Conservation (phyloP, 2,329 filamentous ascomycete genomes). For the Tolypocladium sp. region DNA sequence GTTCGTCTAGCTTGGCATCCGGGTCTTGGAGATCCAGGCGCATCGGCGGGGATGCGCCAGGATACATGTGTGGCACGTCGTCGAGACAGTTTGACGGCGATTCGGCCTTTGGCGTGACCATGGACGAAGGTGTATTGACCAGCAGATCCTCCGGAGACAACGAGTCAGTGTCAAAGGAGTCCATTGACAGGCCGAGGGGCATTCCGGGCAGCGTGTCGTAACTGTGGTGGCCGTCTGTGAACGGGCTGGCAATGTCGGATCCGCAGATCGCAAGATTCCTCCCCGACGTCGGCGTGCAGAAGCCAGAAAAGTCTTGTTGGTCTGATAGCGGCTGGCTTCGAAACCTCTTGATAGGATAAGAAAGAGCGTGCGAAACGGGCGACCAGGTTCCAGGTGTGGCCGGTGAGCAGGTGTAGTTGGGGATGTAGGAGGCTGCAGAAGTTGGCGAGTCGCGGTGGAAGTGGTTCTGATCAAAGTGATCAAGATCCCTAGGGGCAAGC, state of each 20-base stretch:
- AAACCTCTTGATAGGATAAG: background rate
- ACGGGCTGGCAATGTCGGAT: background rate
- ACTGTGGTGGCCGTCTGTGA: background rate
- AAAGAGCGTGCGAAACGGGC: background rate
- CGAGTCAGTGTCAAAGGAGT: constrained; percentile 5
- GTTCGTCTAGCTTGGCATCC: constrained; percentile 36
- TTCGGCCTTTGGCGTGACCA: constrained; percentile 3
- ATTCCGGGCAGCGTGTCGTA: background rate
- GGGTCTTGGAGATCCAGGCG: constrained; percentile 3
- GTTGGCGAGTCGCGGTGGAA: constrained; percentile 24
- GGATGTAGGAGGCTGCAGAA: constrained; percentile 10
- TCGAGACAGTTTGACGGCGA: background rate
- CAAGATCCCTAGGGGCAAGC: constrained; percentile 25
- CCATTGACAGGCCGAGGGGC: constrained; percentile 1
- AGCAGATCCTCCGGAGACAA: constrained; percentile 3
- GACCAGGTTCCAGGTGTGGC: constrained; percentile 24
- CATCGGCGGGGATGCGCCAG: constrained; percentile 9
- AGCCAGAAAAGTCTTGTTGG: constrained; percentile 11
- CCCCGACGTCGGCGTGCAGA: constrained; percentile 15
- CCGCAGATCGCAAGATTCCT: background rate
- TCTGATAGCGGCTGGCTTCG: constrained; percentile 1
- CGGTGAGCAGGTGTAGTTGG: constrained; percentile 18
- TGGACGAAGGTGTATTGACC: constrained; percentile 2
- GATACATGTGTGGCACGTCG: background rate
- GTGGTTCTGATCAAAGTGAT: constrained; percentile 24